Conservation (phyloP, 139 green algal species). For the Chlamydomonas applanata region DNA sequence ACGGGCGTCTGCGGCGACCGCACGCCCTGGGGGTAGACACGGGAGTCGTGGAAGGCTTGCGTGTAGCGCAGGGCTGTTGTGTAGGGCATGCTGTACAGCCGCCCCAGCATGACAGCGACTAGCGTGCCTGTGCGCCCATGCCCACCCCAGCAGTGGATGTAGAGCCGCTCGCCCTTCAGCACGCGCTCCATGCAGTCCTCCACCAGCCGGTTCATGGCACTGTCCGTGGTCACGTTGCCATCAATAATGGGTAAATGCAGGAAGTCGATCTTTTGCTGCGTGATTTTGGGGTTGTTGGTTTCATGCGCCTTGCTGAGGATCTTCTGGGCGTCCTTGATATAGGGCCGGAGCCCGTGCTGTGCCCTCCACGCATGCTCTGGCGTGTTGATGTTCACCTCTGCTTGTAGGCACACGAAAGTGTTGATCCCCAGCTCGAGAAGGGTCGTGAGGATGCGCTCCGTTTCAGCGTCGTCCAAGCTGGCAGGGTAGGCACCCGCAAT, state of each 20-base stretch:
- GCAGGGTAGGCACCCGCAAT: slow-evolving; percentile 69
- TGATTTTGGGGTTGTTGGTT: slow-evolving; percentile 50
- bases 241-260: slow-evolving; percentile 81
- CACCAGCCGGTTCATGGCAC: slow-evolving; percentile 57
- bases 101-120: slow-evolving; percentile 67
- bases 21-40: slow-evolving; percentile 72
- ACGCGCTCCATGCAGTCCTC: slow-evolving; percentile 79
- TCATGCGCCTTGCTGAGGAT: slow-evolving; percentile 66
- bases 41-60: slow-evolving; percentile 74
- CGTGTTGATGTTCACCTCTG: slow-evolving; percentile 73
- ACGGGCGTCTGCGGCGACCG: slow-evolving; percentile 72
- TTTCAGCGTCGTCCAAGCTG: slow-evolving; percentile 67
- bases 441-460: slow-evolving; percentile 61
- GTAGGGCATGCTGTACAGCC: slow-evolving; percentile 69
- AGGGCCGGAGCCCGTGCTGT: slow-evolving; percentile 66
- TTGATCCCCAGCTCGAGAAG: slow-evolving; percentile 79
- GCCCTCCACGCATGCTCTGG: slow-evolving; percentile 64
- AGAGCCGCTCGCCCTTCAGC: slow-evolving; percentile 63
- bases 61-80: slow-evolving; percentile 68
- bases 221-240: slow-evolving; percentile 66
- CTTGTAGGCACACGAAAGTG: slow-evolving; percentile 84
- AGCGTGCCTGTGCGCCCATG: slow-evolving; percentile 62
- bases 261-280: slow-evolving; percentile 75
- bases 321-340: slow-evolving; percentile 81
- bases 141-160: slow-evolving; percentile 84